phyloP scores from a whole-genome alignment of 371 early-diverging fungal genomes.

The Sporodiniella umbellata region DNA sequence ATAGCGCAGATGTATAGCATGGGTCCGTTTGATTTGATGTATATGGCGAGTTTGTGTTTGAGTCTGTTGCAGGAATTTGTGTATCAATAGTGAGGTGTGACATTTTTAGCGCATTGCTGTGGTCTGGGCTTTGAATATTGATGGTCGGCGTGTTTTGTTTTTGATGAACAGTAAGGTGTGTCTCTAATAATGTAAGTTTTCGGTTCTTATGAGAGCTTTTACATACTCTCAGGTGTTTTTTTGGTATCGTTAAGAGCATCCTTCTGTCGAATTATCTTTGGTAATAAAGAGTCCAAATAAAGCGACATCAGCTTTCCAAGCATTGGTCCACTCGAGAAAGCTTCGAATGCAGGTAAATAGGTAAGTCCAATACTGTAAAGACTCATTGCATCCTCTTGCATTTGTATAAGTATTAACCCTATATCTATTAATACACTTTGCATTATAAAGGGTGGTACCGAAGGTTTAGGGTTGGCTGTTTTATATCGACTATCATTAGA shows the following conservation, averaged over 20 bases:
- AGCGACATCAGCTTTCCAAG: slow-evolving; percentile 31
- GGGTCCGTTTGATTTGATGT: slow-evolving; percentile 11
- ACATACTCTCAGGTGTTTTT: not conserved
- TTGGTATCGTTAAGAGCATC: slow-evolving; percentile 9
- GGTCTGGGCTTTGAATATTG: slow-evolving; percentile 38
- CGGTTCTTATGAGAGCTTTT: not conserved
- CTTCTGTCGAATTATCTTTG: slow-evolving; percentile 31
- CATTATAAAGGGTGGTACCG: slow-evolving; percentile 52
- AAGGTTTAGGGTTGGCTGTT: slow-evolving; percentile 49
- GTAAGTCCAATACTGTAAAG: slow-evolving; percentile 32
- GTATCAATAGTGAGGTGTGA: slow-evolving; percentile 46
- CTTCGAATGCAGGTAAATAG: slow-evolving; percentile 44
- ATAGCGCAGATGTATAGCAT: slow-evolving; percentile 29
- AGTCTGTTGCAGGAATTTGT: slow-evolving; percentile 11
- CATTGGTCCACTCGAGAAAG: slow-evolving; percentile 31
- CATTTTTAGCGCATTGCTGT: slow-evolving; percentile 10
- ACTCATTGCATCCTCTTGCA: slow-evolving; percentile 25
- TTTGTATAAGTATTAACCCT: slow-evolving; percentile 30
- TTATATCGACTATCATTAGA: slow-evolving; percentile 57
- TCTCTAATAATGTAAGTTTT: not conserved
- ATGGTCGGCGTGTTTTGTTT: slow-evolving; percentile 33
- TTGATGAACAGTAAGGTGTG: not conserved
- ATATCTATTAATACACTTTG: slow-evolving; percentile 55
- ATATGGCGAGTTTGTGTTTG: slow-evolving; percentile 12
- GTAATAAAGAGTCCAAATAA: slow-evolving; percentile 38